A percentile compares a stretch with the other conserved stretches of the same genome.
phyloP scores from a whole-genome alignment of 176 grass and related monocot species.

The Tillandsia leiboldiana region DNA sequence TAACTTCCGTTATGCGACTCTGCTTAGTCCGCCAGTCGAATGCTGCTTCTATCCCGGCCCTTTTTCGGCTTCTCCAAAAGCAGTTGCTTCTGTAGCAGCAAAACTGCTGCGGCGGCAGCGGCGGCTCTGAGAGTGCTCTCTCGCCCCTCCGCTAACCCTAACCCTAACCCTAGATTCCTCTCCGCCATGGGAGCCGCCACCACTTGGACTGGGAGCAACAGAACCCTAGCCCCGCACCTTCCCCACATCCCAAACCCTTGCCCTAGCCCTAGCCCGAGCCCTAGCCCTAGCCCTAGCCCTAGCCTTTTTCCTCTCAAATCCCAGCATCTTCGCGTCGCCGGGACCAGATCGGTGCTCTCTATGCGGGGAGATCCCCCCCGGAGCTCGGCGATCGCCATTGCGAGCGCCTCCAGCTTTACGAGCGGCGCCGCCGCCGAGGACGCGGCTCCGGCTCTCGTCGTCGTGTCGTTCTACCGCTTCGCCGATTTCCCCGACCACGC shows the following conservation, averaged over 20 bases:
- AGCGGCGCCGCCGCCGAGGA: neutral
- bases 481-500: slow-evolving; percentile 74
- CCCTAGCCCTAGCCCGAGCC: neutral
- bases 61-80: slow-evolving; percentile 32
- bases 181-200: slow-evolving; percentile 6
- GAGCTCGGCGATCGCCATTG: slow-evolving; percentile 19
- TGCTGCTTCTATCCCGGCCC: slow-evolving; percentile 30
- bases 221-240: slow-evolving; percentile 3
- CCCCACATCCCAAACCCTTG: neutral
- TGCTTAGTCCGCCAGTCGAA: too few relatives aligned
- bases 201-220: slow-evolving; percentile 10
- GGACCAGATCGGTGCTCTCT: neutral
- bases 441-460: slow-evolving; percentile 29
- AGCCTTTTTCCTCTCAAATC: neutral
- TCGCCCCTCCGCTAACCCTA: neutral
- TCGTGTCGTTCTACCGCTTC: slow-evolving; percentile 85
- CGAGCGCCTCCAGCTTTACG: neutral
- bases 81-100: slow-evolving; percentile 18
- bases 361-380: slow-evolving; percentile 2
- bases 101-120: slow-evolving; percentile 30
- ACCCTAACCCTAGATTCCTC: slow-evolving; percentile 1
- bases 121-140: slow-evolving; percentile 23
- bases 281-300: neutral
- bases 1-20: neutral
- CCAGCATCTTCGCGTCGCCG: neutral